Evolutionary conservation across 768 basidiomycete species (phyloP), one percentile per base, ranked within the genome.

Genomic region (Mycena venus): DNA sequence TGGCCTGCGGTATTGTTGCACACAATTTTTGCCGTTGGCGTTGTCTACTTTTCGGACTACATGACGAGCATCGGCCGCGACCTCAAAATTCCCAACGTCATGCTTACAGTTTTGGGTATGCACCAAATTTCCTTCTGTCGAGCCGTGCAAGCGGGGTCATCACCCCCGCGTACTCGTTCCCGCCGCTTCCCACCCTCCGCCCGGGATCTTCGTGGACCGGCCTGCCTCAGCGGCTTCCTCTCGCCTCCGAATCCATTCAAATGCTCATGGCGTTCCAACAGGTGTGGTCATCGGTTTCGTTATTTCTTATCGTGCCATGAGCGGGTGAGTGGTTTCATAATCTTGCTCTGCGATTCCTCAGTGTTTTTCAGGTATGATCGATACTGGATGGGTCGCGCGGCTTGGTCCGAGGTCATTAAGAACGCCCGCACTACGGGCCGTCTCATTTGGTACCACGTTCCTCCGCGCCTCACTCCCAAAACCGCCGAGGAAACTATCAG

Each of bases 1-100:
- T 93, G 91, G 91, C 91, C 91, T 2, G 91, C 91, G 0, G 91
- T 92, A 2, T 74, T 91, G n/a, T 78, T 92, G 29, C 90, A 92
- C 79, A 91, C 91, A 6, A 61, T 85, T 6, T 91, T 92, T 75
- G 90, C 91, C 7, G 87, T 85, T 23, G 85, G 89, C 7, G 44
- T 62, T 19, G 44, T 75, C 31, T 68, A 31, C 29, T 27, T 21
- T 29, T 69, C 42, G 9, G 49, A 49, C 36, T n/a, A 31, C 47
- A 85, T 82, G 0, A 79, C 83, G 8, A 65, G 87, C 15, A 77
- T n/a, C n/a, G n/a, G n/a, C n/a, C n/a, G n/a, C n/a, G n/a, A 85
- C 27, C 79, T 91, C 34, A 82, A 84, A 36, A 88, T 91, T 61
- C 91, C 90, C 0, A 88, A 83, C 64, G 86, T 92, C 19, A 88